A percentile compares a stretch with the other conserved stretches of the same genome.
Conservation (phyloP, 2,329 filamentous ascomycete genomes). For the Colletotrichum sublineola region DNA sequence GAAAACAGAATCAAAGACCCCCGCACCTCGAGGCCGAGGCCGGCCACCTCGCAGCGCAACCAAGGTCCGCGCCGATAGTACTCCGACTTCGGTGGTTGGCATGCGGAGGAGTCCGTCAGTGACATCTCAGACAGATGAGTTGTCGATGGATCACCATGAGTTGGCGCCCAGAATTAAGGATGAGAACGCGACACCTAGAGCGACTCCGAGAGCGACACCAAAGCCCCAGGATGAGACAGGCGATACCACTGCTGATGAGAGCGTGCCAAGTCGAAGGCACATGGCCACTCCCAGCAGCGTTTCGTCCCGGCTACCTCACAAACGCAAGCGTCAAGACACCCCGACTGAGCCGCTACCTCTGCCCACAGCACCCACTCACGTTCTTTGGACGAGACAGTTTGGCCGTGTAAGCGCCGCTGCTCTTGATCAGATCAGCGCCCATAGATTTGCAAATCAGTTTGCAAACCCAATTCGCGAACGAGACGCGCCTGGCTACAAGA, state of each 20-base stretch:
- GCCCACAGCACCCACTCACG: conserved; percentile 72
- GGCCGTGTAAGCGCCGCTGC: conserved; percentile 79
- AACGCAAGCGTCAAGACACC: conserved; percentile 70
- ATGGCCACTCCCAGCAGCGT: conserved; percentile 55
- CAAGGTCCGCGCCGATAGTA: conserved; percentile 52
- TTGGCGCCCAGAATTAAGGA: conserved; percentile 66
- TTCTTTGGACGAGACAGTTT: conserved; percentile 82
- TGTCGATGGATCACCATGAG: conserved; percentile 58
- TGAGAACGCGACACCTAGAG: conserved; percentile 63
- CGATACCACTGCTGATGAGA: conserved; percentile 69
- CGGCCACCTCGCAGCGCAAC: conserved; percentile 55
- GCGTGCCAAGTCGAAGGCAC: conserved; percentile 56
- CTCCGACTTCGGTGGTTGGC: conserved; percentile 49
- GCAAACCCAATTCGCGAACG: conserved; percentile 80
- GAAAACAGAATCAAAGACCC: conserved; percentile 45
- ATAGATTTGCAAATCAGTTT: conserved; percentile 85
- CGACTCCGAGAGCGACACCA: conserved; percentile 51
- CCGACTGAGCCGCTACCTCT: conserved; percentile 56
- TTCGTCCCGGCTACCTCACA: conserved; percentile 56
- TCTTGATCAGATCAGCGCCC: conserved; percentile 81
- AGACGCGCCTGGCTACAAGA: conserved; percentile 81
- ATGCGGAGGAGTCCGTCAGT: conserved; percentile 61
- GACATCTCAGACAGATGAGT: conserved; percentile 62
- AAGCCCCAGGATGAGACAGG: conserved; percentile 66
- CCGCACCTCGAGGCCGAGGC: conserved; percentile 49